Evolutionary conservation across 2,329 filamentous ascomycete genomes (phyloP).

Genomic region (Lizonia empirigonia): DNA sequence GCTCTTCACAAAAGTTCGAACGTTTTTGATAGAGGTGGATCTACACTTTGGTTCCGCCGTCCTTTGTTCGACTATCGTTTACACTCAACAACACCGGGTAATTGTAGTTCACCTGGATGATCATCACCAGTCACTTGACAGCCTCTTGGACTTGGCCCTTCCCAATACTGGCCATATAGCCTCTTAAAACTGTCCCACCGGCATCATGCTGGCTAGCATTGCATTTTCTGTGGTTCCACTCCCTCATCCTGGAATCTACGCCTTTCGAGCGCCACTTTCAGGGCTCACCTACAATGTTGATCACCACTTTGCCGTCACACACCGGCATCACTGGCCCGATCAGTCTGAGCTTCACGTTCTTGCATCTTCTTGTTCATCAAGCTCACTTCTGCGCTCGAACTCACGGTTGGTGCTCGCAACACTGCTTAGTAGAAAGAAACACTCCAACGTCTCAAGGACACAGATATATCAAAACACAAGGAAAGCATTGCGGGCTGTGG

Average conservation of each 20-base stretch:
- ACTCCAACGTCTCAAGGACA: not conserved
- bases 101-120: constrained; percentile 10
- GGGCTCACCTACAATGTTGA: constrained; percentile 11
- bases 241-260: constrained; percentile 10
- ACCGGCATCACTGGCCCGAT: constrained; percentile 5
- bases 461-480: no score
- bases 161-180: no score
- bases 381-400: not conserved
- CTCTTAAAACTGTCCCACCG: not conserved
- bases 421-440: constrained; percentile 4
- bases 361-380: not conserved
- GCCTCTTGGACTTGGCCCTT: not conserved
- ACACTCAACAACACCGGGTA: constrained; percentile 13
- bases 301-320: constrained; percentile 1
- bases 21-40: constrained; percentile 10
- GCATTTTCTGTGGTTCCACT: constrained; percentile 12
- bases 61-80: constrained; percentile 15
- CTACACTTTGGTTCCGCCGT: constrained; percentile 1
- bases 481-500: not conserved
- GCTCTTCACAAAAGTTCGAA: constrained; percentile 15
- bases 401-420: not conserved
- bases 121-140: not conserved
- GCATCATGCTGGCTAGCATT: constrained; percentile 1
- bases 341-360: constrained; percentile 3
- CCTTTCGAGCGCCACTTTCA: constrained; percentile 8